phyloP scores from a whole-genome alignment of 176 grass and related monocot genomes.

The Oryza glaberrima region DNA sequence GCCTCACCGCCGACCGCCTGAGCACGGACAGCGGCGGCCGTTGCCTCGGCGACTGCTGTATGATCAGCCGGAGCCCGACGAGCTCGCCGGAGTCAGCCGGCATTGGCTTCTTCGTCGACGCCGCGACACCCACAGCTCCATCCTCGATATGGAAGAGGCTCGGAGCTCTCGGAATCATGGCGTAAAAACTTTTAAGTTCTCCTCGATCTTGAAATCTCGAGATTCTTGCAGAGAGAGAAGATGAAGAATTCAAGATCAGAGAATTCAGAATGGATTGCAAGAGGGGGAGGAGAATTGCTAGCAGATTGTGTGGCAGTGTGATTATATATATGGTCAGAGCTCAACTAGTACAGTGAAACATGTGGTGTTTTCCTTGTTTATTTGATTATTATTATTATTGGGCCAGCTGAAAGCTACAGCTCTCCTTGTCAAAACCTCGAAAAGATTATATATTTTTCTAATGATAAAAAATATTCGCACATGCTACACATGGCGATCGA shows the following conservation, averaged over 20 bases:
- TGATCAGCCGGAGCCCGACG: constrained; percentile 70
- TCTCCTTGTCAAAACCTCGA: not conserved
- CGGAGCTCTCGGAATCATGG: constrained; percentile 37
- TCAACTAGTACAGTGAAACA: not conserved
- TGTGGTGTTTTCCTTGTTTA: not conserved
- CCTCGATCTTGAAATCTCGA: not conserved
- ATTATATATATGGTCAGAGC: constrained; percentile 27
- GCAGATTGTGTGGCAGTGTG: not conserved
- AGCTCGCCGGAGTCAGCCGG: constrained; percentile 24
- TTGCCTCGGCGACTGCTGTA: constrained; percentile 43
- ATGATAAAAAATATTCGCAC: not conserved
- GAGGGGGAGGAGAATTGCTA: not conserved
- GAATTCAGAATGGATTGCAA: not conserved
- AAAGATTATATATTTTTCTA: not conserved
- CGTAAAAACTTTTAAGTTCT: too few relatives aligned
- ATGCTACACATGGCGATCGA: constrained; percentile 27
- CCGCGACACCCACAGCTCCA: not conserved
- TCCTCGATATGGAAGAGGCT: constrained; percentile 48
- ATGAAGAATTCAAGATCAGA: not conserved
- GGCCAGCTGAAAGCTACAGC: not conserved
- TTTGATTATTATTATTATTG: not conserved
- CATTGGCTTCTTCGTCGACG: not conserved
- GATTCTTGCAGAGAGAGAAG: not conserved
- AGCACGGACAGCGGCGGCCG: constrained; percentile 34
- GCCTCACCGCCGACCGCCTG: constrained; percentile 42